Base-by-base conservation (phyloP, 2,329 filamentous ascomycete genomes). In the Delphinella strobiligena region DNA sequence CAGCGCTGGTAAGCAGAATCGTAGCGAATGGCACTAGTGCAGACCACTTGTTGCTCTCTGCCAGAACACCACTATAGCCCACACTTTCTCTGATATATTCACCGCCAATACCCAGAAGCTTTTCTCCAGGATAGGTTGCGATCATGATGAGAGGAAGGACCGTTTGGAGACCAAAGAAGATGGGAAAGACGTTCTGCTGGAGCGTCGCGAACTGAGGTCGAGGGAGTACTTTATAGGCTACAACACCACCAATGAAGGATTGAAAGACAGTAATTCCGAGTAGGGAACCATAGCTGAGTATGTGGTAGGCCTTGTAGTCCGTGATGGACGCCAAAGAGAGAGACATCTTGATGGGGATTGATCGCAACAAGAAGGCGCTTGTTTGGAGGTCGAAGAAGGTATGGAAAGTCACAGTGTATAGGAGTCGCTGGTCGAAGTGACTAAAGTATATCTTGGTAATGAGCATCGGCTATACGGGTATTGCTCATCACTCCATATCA, bases 181-280 rank as follows among this genome's bases (percentile, higher is more conserved):
- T 71, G 24, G 86, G 86, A 65, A 95, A 94, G 38, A 88, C 75
- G 47, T 75, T 75, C 48, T 77, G 72, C 62, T 95, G 89, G 22
- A 95, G 73, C 14, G 77, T 70, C 18, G 80, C 76, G 66, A 98
- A 96, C 56, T 85, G 77, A 0, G 84, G 75, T 18, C 85, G 77
- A 18, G 85, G 77, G 29, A 95, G 76, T 9, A 75, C 72, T 54
- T 72, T 78, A 69, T 82, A 93, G 52, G 85, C 78, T 40, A 88
- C 68, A 38, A 86, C 75, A 43, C 86, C 77, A 37, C 66, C 68
- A 44, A 80, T 66, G 61, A 94, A 95, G 40, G 82, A 81, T 59
- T 96, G 86, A 63, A 87, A 96, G 59, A 94, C 72, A 30, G 86
- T 82, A 19, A 81, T 80, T 47, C 91, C 91, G 11, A 96, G 69